Base-by-base conservation (phyloP, 2,329 filamentous ascomycete genomes). In the Huntiella omanensis region DNA sequence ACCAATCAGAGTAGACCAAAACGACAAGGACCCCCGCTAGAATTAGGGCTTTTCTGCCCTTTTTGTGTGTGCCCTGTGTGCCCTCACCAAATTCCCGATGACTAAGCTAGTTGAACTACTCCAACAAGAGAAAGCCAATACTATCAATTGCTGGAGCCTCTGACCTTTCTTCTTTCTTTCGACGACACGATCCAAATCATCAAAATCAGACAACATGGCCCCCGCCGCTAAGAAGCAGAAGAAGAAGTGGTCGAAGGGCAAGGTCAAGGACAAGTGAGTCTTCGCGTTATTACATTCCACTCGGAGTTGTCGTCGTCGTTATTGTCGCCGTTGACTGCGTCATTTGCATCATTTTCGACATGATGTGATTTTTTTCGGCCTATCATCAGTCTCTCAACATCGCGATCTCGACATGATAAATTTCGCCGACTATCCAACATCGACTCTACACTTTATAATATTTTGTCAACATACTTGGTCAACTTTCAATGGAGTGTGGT, bases 211-310 rank as follows among this genome's bases (percentile, higher is more conserved):
- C 61, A 65, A 63, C 61, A 65, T 65, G 63, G 63, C 64, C 58
- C 61, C 63, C 58, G 63, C 63, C 63, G 63, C 59, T 58, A 66
- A 65, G 62, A 67, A 67, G 62, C 64, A 67, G 60, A 68, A 67
- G 64, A 67, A 67, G 63, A 66, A 68, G 64, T 67, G 64, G 64
- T 66, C 64, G 52, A 66, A 66, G 60, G 60, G 62, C 57, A 73
- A 67, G 86, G 91, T 98, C 76, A 98, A 98, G 91, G 91, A 98
- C 80, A 98, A 98, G 49, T 50, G 38, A 50, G 49, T 50, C 17
- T 17, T 19, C 28, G 19, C 28, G 13, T n/a, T 47, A 35, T 28
- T 28, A 28, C 2, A 28, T 28, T 28, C 22, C 7, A 28, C 22
- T 28, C 22, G 22, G 22, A 10, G 22, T 28, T 28, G 22, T 33